Evolutionary conservation across 805 yeast species (phyloP), one percentile per base, ranked within the genome.

Genomic region (Cyberlindnera maritima): DNA sequence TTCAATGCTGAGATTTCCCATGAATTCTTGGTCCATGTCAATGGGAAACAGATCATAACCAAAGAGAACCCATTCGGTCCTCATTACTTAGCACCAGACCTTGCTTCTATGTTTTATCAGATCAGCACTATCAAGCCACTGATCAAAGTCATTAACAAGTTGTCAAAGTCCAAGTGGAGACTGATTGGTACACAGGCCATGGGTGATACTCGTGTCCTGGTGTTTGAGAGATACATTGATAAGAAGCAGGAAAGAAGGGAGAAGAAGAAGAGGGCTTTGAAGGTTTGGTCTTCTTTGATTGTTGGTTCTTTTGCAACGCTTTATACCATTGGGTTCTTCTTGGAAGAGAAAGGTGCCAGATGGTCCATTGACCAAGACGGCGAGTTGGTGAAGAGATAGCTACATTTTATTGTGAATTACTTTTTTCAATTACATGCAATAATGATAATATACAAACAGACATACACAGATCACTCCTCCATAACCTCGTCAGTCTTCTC

Each of bases 141-240:
- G 25, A 59, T 70, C 39, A 64, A 65, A 17, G 48, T 56, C 8
- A 63, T 81, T 9, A 69, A 67, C 40, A 69, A 63, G 48, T 64
- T 81, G 36, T 76, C 78, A 44, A 63, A 60, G 20, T 59, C 62
- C 19, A 38, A 45, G 19, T 57, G 73, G 75, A 12, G 70, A 70
- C 47, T 51, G 23, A 51, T 51, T 34, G 55, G 55, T 4, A 14
- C 61, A 68, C 39, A 64, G 64, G 17, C 37, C 13, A 32, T 44
- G 25, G 62, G 61, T 4, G 61, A 63, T 3, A 62, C 65, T 36
- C 56, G 52, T 33, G 48, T 75, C 10, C 54, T 77, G 20, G 67
- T 77, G 12, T 74, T 77, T 50, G 70, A 68, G 38, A 65, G 77
- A 37, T 49, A 29, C 25, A 53, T 57, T 32, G 60, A 56, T 17